Evolutionary conservation across 1,284 basidiomycete genomes (phyloP).

Genomic region (Prillingera fragicola): DNA sequence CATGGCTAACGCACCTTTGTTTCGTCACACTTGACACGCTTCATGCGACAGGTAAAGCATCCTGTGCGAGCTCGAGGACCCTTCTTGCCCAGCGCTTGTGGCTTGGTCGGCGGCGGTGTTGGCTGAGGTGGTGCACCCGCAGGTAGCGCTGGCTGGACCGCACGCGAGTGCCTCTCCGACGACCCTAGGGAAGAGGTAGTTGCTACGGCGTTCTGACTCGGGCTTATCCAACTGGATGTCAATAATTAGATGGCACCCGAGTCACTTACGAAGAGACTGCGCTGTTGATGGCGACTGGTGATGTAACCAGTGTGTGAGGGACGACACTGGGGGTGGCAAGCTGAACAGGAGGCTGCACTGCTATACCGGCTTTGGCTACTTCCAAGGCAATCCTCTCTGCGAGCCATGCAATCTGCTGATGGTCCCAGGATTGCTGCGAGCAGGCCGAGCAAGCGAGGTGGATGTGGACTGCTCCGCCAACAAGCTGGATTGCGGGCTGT

Average conservation of each 20-base stretch:
- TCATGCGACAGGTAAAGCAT: slow-evolving; percentile 15
- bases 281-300: too few species aligned
- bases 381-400: slow-evolving; percentile 6
- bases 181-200: too few species aligned
- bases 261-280: too few species aligned
- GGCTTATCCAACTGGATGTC: too few species aligned
- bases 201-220: too few species aligned
- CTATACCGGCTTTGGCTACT: neutral
- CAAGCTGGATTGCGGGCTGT: slow-evolving; percentile 4
- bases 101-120: neutral
- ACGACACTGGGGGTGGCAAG: too few species aligned
- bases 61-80: slow-evolving; percentile 13
- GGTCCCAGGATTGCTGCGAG: slow-evolving; percentile 4
- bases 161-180: too few species aligned
- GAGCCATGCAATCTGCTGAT: slow-evolving; percentile 11
- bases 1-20: slow-evolving; percentile 1
- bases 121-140: neutral
- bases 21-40: slow-evolving; percentile 17
- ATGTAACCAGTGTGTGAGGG: too few species aligned
- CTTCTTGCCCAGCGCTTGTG: slow-evolving; percentile 9
- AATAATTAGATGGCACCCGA: too few species aligned
- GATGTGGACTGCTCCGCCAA: slow-evolving; percentile 8
- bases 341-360: neutral
- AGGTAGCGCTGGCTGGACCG: too few species aligned
- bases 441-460: slow-evolving; percentile 8